These are phyloP conservation scores for Claviceps africana DNA, from an alignment of 2,329 filamentous ascomycete genomes.

Conservation along the genomic window DNA sequence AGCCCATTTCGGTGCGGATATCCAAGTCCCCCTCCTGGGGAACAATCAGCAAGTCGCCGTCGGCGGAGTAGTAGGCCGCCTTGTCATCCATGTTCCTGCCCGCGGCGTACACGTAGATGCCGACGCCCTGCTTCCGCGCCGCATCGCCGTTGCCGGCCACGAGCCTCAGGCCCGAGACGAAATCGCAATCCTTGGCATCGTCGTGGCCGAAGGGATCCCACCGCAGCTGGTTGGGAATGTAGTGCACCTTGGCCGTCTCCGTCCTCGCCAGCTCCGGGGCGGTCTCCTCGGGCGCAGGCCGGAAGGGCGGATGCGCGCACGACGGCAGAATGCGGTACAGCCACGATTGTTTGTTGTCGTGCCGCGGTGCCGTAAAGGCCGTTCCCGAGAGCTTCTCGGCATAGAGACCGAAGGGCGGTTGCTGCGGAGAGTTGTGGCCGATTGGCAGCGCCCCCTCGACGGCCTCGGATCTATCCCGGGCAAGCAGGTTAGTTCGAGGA, in stretches of 20 bases:
- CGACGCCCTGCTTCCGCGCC: conserved; percentile 62
- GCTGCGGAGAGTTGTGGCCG: conserved; percentile 70
- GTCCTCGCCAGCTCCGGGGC: conserved; percentile 6
- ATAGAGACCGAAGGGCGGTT: conserved; percentile 64
- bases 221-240: conserved; percentile 60
- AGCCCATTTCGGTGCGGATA: conserved; percentile 64
- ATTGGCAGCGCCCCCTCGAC: conserved; percentile 59
- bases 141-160: conserved; percentile 70
- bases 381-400: conserved; percentile 66
- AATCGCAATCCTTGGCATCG: conserved; percentile 33
- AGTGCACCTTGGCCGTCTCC: conserved; percentile 18
- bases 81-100: conserved; percentile 63
- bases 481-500: no score
- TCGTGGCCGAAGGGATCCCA: conserved; percentile 73
- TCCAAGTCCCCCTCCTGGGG: conserved; percentile 61
- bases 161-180: conserved; percentile 47
- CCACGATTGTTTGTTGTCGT: conserved; percentile 59
- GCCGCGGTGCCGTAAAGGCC: conserved; percentile 54
- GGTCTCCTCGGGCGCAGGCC: conserved; percentile 24
- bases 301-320: conserved; percentile 44
- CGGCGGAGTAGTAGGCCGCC: conserved; percentile 70
- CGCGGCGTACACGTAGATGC: conserved; percentile 68
- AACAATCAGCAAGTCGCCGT: conserved; percentile 66
- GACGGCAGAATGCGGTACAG: conserved; percentile 57
- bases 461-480: conserved; percentile 54